A percentile compares a stretch with the other conserved stretches of the same genome.
Evolutionary conservation across 441 rosid species (phyloP).

Genomic region (Bocquillonia castaneifolia): DNA sequence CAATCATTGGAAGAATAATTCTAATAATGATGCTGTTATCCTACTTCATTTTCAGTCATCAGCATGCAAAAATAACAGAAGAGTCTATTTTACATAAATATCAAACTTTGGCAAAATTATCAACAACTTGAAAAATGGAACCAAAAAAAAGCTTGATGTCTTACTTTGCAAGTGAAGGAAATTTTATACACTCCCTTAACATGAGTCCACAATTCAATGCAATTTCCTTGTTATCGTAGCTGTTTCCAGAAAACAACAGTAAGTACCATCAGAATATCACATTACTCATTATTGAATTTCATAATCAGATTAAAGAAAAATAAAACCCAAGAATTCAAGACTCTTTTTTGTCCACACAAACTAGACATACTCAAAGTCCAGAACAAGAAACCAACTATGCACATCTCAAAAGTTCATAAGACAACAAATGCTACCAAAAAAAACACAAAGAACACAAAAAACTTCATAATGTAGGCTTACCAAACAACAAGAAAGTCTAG

Average conservation of each 20-base stretch:
- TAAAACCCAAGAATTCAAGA: neutral
- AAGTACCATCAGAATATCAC: constrained; percentile 1
- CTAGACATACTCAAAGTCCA: neutral
- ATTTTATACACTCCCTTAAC: constrained; percentile 93
- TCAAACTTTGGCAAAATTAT: neutral
- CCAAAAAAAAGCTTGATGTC: constrained; percentile 28
- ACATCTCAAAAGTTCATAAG: neutral
- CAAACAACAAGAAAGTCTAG: constrained; percentile 78
- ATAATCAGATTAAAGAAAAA: neutral
- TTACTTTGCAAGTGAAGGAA: constrained; percentile 88
- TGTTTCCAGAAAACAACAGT: constrained; percentile 37
- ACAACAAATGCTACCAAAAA: constrained; percentile 4
- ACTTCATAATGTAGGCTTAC: constrained; percentile 38
- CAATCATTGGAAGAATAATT: neutral
- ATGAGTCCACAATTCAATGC: constrained; percentile 83
- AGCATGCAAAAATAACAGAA: constrained; percentile 1
- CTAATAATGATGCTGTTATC: neutral
- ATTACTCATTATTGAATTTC: neutral
- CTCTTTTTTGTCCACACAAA: neutral
- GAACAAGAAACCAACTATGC: neutral
- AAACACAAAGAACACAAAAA: constrained; percentile 7
- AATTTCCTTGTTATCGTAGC: constrained; percentile 93
- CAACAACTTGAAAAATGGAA: constrained; percentile 15
- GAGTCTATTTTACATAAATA: neutral
- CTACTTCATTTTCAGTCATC: neutral